Evolutionary conservation across 345 rosid species (phyloP), one percentile per base, ranked within the genome.

Genomic region (Acer negundo): DNA sequence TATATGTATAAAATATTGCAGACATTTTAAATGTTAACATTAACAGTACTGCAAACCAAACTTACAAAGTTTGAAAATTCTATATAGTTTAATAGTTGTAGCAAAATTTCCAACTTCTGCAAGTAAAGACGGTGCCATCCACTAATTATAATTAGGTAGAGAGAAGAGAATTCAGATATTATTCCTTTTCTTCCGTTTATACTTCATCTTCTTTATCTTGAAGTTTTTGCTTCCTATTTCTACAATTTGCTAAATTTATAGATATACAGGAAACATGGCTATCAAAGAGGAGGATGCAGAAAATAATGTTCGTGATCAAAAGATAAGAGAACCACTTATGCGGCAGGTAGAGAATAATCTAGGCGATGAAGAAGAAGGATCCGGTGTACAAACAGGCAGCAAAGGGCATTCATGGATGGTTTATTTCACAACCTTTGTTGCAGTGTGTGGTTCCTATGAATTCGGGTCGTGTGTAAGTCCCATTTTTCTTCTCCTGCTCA

Each of bases 381-480:
- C 75, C 10, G 55, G 10, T 0, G 67, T 40, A 24, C 66, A 56
- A 44, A 65, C 69, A 7, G 74, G 74, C 82, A 80, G 81, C 77
- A 81, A 75, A 12, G 91, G 78, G 24, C 85, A 78, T 70, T 80
- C 82, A 4, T 79, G 93, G 91, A 95, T 89, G 93, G 92, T 90
- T 79, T 95, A 95, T 73, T 80, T 93, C 80, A 89, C 86, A 84
- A 92, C 98, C 4, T 85, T 90, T 26, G 90, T 93, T 20, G 92
- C 98, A 3, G 97, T 92, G 24, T 93, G 94, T 67, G 98, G 98
- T 10, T 90, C 98, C 67, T 95, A 78, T 72, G 91, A 79, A 49
- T 93, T 95, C 76, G 98, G 98, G 78, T 83, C 92, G 67, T 93
- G 97, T 80, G 97, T 93, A 87, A 87, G 97, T 80, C 31, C 26